Conservation (phyloP, 163 green algal species). For the Chlorella variabilis region DNA sequence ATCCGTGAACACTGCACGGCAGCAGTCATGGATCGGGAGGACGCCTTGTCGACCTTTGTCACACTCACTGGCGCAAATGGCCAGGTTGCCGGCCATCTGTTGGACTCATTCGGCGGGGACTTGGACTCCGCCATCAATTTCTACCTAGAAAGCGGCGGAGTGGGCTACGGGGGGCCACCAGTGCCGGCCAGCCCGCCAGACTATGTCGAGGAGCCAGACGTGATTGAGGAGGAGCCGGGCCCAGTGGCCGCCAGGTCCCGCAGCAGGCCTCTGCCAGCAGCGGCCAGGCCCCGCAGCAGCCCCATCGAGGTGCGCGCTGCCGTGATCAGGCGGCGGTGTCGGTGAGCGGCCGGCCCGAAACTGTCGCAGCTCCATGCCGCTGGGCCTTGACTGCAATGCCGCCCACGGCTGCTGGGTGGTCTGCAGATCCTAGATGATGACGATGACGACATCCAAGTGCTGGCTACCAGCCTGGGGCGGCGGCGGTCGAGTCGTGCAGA, state of each 20-base stretch:
- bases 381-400: neutral
- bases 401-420: no score
- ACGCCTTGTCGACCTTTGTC: constrained; percentile 28
- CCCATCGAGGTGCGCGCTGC: constrained; percentile 15
- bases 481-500: neutral
- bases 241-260: neutral
- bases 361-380: no score
- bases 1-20: no score
- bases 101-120: constrained; percentile 41
- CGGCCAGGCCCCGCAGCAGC: constrained; percentile 12
- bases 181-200: neutral
- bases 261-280: neutral
- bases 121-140: constrained; percentile 41
- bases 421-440: constrained; percentile 33
- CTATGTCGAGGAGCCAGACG: neutral
- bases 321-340: neutral
- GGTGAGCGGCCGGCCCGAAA: neutral
- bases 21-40: constrained; percentile 34
- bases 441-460: constrained; percentile 32
- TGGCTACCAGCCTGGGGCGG: constrained; percentile 27
- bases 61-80: constrained; percentile 17
- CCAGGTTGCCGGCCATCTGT: constrained; percentile 46
- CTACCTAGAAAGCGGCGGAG: constrained; percentile 48
- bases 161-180: constrained; percentile 26
- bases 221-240: neutral